Evolutionary conservation across 2,329 filamentous ascomycete genomes (phyloP), one percentile per base, ranked within the genome.

Genomic region (Pseudopithomyces chartarum): DNA sequence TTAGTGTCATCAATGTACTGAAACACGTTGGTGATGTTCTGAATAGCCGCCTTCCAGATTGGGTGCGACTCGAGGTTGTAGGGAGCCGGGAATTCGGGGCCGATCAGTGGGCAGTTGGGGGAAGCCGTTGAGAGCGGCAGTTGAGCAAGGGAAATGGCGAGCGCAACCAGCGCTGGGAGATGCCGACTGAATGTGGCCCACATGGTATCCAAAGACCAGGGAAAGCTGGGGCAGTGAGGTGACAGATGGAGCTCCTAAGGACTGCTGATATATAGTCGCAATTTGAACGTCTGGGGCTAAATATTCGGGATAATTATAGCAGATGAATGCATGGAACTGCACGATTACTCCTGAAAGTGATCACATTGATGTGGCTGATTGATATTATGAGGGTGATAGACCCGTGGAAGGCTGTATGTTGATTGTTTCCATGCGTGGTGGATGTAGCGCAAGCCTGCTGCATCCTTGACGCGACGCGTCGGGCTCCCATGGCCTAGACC

Each of bases 1-100:
- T 61, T 59, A 11, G 56, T 60, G 15, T 39, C 29, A 33, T 69
- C 64, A n/a, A 68, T 56, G 42, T 57, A 67, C 22, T 66, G 54
- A 36, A 67, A 66, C 0, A 59, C 42, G 15, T 56, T 34, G n/a
- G 60, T 66, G n/a, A 67, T 42, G 34, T 67, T 64, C 2, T 49
- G 42, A 29, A 69, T 34, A 26, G 66, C 66, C 5, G 54, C 54
- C 42, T 64, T 54, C 64, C 64, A 69, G 23, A 52, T 62, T 12
- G 64, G 60, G 47, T 67, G 63, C 13, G 61, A 44, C 6, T 61
- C 42, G 19, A 69, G 56, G 26, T 57, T 45, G 43, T 60, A 57
- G 10, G 66, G 66, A 32, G 66, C 55, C n/a, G 66, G 66, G 33
- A 65, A 69, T 32, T 67, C 66, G 1, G 66, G 57, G 12, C 66